Evolutionary conservation across 441 rosid species (phyloP).

Genomic region (Aleurites moluccanus): DNA sequence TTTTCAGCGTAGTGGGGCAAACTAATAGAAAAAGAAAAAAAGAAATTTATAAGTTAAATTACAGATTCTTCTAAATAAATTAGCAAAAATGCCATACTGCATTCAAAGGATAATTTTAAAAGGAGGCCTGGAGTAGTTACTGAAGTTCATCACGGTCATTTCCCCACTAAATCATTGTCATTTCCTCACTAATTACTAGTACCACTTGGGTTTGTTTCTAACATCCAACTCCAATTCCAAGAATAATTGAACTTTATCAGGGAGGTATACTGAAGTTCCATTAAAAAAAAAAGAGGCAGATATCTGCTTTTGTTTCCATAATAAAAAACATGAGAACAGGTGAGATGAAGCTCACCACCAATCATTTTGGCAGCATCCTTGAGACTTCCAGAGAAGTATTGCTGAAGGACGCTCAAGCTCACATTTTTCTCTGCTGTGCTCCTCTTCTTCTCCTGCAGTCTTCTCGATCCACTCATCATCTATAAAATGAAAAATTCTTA

Average conservation of each 20-base stretch:
- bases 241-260: slow-evolving; percentile 9
- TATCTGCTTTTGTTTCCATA: background rate
- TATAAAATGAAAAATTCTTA: slow-evolving; percentile 20
- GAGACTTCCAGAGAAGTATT: slow-evolving; percentile 88
- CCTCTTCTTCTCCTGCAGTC: slow-evolving; percentile 60
- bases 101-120: background rate
- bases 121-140: background rate
- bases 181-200: slow-evolving; percentile 6
- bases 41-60: slow-evolving; percentile 21
- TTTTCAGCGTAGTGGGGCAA: slow-evolving; percentile 93
- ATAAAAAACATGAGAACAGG: slow-evolving; percentile 12
- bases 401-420: slow-evolving; percentile 84
- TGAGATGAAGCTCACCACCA: slow-evolving; percentile 61
- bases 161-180: no score
- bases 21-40: slow-evolving; percentile 44
- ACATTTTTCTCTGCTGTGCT: slow-evolving; percentile 82
- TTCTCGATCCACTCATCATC: slow-evolving; percentile 43
- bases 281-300: background rate
- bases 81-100: background rate
- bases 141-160: background rate
- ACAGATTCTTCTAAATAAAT: background rate
- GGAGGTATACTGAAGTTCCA: background rate
- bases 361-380: slow-evolving; percentile 97
- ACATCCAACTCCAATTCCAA: background rate
- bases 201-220: background rate